A percentile compares a stretch with the other conserved stretches of the same genome.
Evolutionary conservation across 805 yeast species (phyloP).

Genomic region (Saccharomycopsis sp.): DNA sequence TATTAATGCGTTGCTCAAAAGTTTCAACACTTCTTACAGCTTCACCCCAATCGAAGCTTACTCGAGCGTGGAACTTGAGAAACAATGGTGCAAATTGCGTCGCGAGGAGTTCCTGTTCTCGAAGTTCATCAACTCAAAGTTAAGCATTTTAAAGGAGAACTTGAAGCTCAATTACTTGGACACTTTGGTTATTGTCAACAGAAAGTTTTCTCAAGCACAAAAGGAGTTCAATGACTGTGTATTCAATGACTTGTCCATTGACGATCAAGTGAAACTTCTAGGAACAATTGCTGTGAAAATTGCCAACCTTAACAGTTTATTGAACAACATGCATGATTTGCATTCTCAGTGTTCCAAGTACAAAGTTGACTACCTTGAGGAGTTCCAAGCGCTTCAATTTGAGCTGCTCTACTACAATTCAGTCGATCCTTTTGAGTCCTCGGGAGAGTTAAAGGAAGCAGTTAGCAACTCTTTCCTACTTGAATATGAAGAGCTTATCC

Average conservation of each 20-base stretch:
- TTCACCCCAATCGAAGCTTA: conserved; percentile 2
- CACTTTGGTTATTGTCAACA: conserved; percentile 11
- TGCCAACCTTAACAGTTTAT: neutral
- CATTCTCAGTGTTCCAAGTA: conserved; percentile 8
- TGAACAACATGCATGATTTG: conserved; percentile 8
- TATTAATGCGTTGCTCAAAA: conserved; percentile 3
- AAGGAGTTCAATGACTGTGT: neutral
- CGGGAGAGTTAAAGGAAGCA: neutral
- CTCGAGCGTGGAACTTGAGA: conserved; percentile 3
- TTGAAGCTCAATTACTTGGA: conserved; percentile 11
- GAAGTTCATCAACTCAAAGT: conserved; percentile 4
- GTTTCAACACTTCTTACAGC: neutral
- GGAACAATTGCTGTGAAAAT: neutral
- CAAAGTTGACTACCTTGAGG: neutral
- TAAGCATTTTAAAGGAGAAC: conserved; percentile 6
- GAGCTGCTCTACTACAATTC: conserved; percentile 4
- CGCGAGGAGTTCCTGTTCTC: conserved; percentile 10
- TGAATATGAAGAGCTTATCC: conserved; percentile 10
- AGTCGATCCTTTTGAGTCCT: conserved; percentile 4
- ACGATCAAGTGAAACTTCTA: neutral
- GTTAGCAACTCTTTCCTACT: neutral
- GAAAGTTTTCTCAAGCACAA: neutral
- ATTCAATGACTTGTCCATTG: neutral
- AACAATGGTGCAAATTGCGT: conserved; percentile 6
- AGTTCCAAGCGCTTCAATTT: neutral